Percentiles rank a stretch among this genome's conserved stretches.
These are phyloP conservation scores for Panaeolus cyanescens DNA, from an alignment of 768 basidiomycete genomes.

Conservation along the genomic window DNA sequence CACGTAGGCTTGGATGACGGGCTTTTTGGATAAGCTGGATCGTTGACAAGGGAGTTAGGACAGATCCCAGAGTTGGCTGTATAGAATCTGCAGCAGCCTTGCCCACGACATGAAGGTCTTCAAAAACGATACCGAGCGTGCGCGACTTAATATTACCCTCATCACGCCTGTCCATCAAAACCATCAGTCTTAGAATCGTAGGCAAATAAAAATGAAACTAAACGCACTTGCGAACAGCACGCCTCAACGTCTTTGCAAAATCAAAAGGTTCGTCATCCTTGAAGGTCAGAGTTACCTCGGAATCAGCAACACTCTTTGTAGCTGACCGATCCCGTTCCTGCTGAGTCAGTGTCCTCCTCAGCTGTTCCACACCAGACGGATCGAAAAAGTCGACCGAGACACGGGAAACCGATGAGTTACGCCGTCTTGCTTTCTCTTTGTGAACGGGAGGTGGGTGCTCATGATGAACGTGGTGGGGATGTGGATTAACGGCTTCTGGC, in stretches of 20 bases:
- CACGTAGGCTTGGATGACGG: conserved; percentile 64
- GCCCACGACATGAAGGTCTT: conserved; percentile 61
- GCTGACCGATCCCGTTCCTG: conserved; percentile 5
- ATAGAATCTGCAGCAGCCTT: conserved; percentile 54
- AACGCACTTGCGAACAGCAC: conserved; percentile 34
- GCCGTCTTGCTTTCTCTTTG: neutral
- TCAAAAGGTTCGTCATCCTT: conserved; percentile 30
- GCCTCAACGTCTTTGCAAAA: conserved; percentile 34
- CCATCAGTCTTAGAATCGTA: neutral
- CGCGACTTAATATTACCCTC: conserved; percentile 48
- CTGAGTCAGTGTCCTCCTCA: conserved; percentile 38
- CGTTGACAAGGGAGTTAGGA: conserved; percentile 52
- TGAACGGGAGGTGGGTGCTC: neutral
- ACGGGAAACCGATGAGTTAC: neutral
- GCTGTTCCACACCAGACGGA: conserved; percentile 44
- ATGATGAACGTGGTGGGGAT: neutral
- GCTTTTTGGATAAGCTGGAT: conserved; percentile 44
- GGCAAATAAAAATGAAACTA: neutral
- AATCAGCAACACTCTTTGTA: neutral
- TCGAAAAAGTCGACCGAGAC: conserved; percentile 47
- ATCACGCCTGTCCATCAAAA: conserved; percentile 35
- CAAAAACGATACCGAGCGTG: conserved; percentile 63
- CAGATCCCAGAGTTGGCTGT: conserved; percentile 61
- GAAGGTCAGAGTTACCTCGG: conserved; percentile 23
- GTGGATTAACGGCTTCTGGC: neutral